Conservation (phyloP, 768 basidiomycete genomes). For the Mycena venus region DNA sequence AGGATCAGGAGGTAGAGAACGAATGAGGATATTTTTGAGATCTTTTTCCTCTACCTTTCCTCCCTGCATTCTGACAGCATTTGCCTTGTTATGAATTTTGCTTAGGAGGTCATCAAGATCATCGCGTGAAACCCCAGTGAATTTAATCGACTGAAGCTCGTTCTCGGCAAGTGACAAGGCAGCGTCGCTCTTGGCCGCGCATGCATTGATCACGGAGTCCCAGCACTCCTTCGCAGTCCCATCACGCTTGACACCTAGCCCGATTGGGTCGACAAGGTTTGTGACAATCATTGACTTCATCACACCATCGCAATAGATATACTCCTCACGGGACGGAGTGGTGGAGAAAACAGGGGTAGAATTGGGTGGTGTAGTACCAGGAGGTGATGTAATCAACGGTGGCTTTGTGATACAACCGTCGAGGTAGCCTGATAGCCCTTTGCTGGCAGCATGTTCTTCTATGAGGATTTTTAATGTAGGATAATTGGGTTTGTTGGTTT, state of each 20-base stretch:
- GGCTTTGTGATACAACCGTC: constrained; percentile 16
- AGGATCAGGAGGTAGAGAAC: background rate
- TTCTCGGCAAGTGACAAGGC: constrained; percentile 13
- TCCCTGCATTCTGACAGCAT: constrained; percentile 5
- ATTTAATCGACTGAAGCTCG: constrained; percentile 11
- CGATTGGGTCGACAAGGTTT: constrained; percentile 14
- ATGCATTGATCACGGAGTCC: background rate
- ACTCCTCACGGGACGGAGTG: constrained; percentile 17
- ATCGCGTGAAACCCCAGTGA: background rate
- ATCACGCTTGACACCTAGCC: constrained; percentile 14
- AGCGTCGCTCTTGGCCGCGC: constrained; percentile 11
- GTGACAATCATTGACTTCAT: constrained; percentile 5
- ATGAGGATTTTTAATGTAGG: constrained; percentile 16
- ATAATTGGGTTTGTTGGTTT: constrained; percentile 14
- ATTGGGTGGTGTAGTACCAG: background rate
- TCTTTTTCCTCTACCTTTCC: constrained; percentile 1
- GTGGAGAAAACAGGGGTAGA: constrained; percentile 18
- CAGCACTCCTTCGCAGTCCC: too few relatives aligned
- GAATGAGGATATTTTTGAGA: constrained; percentile 16
- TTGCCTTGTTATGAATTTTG: constrained; percentile 3
- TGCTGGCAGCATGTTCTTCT: constrained; percentile 7
- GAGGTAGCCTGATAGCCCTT: constrained; percentile 15
- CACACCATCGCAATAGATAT: constrained; percentile 10
- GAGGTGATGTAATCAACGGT: background rate
- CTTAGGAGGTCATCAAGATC: constrained; percentile 3